Evolutionary conservation across 225 moss, liverwort and hornwort species (phyloP).

Genomic region (Straminergon stramineum): DNA sequence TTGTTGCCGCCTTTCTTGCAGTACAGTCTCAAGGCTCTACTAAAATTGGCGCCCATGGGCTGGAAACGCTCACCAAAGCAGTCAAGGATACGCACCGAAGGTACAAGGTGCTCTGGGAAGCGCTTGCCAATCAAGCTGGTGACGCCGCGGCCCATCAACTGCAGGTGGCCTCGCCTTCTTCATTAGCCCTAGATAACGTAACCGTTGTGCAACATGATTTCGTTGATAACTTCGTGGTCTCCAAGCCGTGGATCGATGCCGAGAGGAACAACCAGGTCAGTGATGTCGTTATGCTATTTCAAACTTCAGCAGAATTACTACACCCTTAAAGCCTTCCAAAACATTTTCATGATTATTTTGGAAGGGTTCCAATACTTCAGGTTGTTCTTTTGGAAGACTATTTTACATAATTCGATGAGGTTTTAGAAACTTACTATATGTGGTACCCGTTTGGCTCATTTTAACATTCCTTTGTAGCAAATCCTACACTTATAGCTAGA

Average conservation of each 20-base stretch:
- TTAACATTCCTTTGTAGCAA: neutral
- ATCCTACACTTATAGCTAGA: neutral
- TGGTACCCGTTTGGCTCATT: neutral
- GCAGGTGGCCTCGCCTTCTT: slow-evolving; percentile 19
- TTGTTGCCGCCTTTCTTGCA: slow-evolving; percentile 42
- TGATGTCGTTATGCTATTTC: neutral
- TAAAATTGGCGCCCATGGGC: neutral
- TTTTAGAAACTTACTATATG: neutral
- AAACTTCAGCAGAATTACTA: neutral
- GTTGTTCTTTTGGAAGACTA: neutral
- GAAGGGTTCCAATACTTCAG: neutral
- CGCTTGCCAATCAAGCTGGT: slow-evolving; percentile 17
- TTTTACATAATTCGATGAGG: neutral
- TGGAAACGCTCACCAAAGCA: slow-evolving; percentile 11
- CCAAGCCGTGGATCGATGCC: slow-evolving; percentile 41
- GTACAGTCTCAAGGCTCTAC: slow-evolving; percentile 19
- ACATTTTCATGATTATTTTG: neutral
- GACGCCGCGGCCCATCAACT: slow-evolving; percentile 31
- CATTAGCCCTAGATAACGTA: slow-evolving; percentile 12
- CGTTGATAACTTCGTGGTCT: slow-evolving; percentile 39
- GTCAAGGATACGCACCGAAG: slow-evolving; percentile 26
- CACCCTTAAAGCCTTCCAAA: neutral
- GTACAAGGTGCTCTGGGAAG: slow-evolving; percentile 31
- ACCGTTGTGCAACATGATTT: slow-evolving; percentile 30
- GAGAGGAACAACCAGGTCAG: slow-evolving; percentile 4